Evolutionary conservation across 768 basidiomycete species (phyloP), one percentile per base, ranked within the genome.

Genomic region (Dentipellis sp.): DNA sequence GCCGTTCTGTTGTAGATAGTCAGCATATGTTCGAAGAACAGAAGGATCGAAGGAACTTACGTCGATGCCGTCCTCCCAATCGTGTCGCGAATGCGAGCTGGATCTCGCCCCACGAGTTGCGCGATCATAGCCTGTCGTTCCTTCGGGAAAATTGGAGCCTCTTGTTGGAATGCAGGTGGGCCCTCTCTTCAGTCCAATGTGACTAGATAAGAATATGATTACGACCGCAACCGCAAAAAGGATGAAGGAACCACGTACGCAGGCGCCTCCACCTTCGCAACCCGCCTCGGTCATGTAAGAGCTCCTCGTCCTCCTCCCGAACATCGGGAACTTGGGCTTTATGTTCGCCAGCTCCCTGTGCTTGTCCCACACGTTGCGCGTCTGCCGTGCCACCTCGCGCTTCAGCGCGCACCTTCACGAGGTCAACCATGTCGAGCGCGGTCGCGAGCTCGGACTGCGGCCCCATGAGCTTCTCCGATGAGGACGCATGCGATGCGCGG

Each of bases 31-130:
- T 56, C 14, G 40, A 50, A 8, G 53, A 46, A 12, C 14, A 49
- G 35, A 38, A 22, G 17, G 21, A 47, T 36, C n/a, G n/a, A n/a
- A n/a, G 55, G 51, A 2, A 69, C 79, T 66, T 66, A 91, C 88
- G 69, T 97, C 94, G 60, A 91, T 77, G 53, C 77, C 74, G 65
- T 97, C 94, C 62, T 95, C 94, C 86, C 91, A 95, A 51, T 82
- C 78, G 50, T 69, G 50, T 93, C 88, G 66, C 84, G 86, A 67
- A 85, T 60, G 38, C 60, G 73, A 22, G 68, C 73, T 65, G 86
- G 68, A 47, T 79, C 75, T 17, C 74, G 74, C 64, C 85, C 88
- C 66, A 87, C 78, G 65, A 78, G 77, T 48, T 75, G 76, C 56
- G 73, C 77, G 59, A 92, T 85, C 10, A 75, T 70, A 1, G 74